Conservation (phyloP, 163 green algal genomes). For the Scenedesmus sp. region DNA sequence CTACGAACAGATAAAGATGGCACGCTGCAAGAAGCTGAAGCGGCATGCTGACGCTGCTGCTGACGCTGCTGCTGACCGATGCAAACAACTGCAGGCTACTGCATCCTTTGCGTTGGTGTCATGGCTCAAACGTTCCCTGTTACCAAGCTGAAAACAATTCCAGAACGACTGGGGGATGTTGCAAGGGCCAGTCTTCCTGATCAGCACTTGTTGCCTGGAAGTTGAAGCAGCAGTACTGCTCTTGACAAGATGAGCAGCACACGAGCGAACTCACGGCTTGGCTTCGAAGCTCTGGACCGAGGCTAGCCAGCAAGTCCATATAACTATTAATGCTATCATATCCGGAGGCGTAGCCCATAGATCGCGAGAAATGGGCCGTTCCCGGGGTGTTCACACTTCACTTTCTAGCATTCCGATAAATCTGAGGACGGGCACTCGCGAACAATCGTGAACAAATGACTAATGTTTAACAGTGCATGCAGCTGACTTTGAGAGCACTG, state of each 20-base stretch:
- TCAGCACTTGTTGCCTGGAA: neutral
- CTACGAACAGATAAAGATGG: neutral
- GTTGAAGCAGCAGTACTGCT: neutral
- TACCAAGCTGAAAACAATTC: neutral
- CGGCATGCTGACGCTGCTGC: neutral
- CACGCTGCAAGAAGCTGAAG: neutral
- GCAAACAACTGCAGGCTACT: neutral
- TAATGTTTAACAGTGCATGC: too few relatives aligned
- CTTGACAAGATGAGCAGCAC: neutral
- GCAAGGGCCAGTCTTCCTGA: too few relatives aligned
- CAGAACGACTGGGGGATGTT: too few relatives aligned
- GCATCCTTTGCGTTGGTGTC: neutral
- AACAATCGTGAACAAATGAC: too few relatives aligned
- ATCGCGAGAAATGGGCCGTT: neutral
- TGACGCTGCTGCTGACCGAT: neutral
- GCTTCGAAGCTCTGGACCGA: neutral
- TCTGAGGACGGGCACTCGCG: too few relatives aligned
- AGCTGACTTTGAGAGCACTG: too few relatives aligned
- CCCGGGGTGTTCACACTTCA: neutral
- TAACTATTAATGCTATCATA: neutral
- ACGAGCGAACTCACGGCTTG: constrained; percentile 22
- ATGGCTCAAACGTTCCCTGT: neutral
- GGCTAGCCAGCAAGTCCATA: neutral
- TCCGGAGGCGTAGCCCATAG: neutral
- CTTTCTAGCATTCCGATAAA: neutral